Base-by-base conservation (phyloP, 2,329 filamentous ascomycete species). In the Fusarium ambrosium region DNA sequence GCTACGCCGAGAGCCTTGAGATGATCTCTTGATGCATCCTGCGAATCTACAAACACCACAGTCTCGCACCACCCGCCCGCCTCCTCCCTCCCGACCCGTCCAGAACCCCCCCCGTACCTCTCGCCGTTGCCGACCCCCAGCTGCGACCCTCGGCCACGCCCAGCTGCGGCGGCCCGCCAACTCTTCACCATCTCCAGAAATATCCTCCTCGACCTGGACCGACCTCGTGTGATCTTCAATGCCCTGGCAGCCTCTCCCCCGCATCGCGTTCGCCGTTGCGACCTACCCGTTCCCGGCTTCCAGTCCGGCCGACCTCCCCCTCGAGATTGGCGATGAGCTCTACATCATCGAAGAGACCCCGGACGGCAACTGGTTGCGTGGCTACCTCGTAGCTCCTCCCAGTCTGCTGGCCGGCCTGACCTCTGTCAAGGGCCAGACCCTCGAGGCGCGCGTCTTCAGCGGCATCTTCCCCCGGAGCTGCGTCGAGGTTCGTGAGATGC, bases 311-410 rank as follows among this genome's bases (percentile, higher is more conserved):
- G 97, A 99, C 84, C 92, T 99, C 22, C 97, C 97, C 11, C 92
- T 99, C 82, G 95, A 99, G 84, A 94, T 99, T 74, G 97, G 97
- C 82, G 97, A 99, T 89, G 97, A 99, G 85, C 88, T 99, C 75
- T 99, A 99, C 86, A 97, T 99, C 77, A 98, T 99, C 81, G 96
- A 98, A 85, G 95, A 98, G 85, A 97, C 96, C 43, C 93, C 95
- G 24, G 91, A 97, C 84, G 94, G 93, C 79, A 91, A 94, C 82
- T 99, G 97, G 97, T 93, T 96, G 84, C 93, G 97, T 64, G 97
- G 97, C 69, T 99, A 99, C 84, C 89, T 99, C 70, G 93, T 99
- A 77, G 95, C 97, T 73, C 96, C 97, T 62, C 97, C 97, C 22
- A 98, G 95, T 78, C 87, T 99, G 81, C 90, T 99, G 69, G 94